Conservation (phyloP, 2,329 filamentous ascomycete genomes). For the Curvularia lunata region DNA sequence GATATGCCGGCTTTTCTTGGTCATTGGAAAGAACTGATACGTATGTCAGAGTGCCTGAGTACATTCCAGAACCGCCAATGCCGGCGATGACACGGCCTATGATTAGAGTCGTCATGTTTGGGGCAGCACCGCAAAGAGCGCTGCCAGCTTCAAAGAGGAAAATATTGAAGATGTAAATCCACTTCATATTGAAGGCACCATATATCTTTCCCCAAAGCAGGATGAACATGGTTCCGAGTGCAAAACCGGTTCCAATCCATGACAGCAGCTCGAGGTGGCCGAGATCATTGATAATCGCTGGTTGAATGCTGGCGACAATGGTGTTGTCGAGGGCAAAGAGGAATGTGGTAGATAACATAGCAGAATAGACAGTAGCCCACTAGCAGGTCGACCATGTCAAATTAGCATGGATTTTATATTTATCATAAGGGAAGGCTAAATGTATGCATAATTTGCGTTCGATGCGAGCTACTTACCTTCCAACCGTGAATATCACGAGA, state of each 20-base stretch:
- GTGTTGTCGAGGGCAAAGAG: constrained; percentile 35
- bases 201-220: constrained; percentile 46
- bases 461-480: not conserved
- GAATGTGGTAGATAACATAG: constrained; percentile 6
- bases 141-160: constrained; percentile 39
- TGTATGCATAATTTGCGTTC: too few relatives aligned
- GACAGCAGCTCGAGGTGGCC: constrained; percentile 33
- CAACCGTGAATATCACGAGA: constrained; percentile 3
- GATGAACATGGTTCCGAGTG: constrained; percentile 29
- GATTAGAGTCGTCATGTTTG: constrained; percentile 40
- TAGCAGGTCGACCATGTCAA: not conserved
- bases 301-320: constrained; percentile 42
- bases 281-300: constrained; percentile 31
- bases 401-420: too few relatives aligned
- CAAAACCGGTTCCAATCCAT: constrained; percentile 41
- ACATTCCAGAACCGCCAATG: constrained; percentile 53
- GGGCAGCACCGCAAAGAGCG: constrained; percentile 44
- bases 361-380: not conserved
- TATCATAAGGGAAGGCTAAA: too few relatives aligned
- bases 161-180: constrained; percentile 29
- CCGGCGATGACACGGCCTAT: constrained; percentile 56
- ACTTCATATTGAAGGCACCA: constrained; percentile 55
- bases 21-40: constrained; percentile 14
- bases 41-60: constrained; percentile 39
- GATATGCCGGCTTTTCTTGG: constrained; percentile 45